phyloP scores from a whole-genome alignment of 2,329 filamentous ascomycete species.

The Colletotrichum sp. region DNA sequence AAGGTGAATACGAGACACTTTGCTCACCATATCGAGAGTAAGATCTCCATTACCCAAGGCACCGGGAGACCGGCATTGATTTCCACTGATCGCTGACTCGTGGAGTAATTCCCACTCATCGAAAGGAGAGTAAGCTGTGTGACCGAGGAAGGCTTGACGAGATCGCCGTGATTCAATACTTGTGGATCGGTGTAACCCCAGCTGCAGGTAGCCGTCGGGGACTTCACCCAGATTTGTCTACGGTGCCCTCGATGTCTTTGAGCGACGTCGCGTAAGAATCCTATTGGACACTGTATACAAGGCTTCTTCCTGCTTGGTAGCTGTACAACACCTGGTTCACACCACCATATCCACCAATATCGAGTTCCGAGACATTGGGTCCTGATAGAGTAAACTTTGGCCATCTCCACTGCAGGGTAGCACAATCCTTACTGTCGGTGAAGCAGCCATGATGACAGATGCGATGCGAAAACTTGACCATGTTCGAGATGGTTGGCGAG shows the following conservation, averaged over 20 bases:
- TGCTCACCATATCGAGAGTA: neutral
- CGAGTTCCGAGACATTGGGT: slow-evolving; percentile 20
- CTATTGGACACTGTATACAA: neutral
- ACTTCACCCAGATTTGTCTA: neutral
- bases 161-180: slow-evolving; percentile 13
- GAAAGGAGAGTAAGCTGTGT: neutral
- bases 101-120: slow-evolving; percentile 1
- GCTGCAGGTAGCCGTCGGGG: neutral
- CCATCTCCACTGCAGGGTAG: neutral
- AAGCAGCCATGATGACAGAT: neutral
- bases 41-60: slow-evolving; percentile 1
- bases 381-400: neutral
- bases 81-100: neutral
- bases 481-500: slow-evolving; percentile 17
- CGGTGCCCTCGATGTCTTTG: neutral
- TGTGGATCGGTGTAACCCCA: neutral
- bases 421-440: neutral
- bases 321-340: neutral
- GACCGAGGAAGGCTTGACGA: neutral
- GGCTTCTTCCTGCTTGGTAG: neutral
- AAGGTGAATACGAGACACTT: neutral
- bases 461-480: neutral
- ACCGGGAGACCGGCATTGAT: neutral
- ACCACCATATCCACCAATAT: neutral
- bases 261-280: neutral